Percentiles rank a stretch among this genome's conserved stretches.
phyloP scores from a whole-genome alignment of 257 asterid genomes.

The Solanum chiquidenum region DNA sequence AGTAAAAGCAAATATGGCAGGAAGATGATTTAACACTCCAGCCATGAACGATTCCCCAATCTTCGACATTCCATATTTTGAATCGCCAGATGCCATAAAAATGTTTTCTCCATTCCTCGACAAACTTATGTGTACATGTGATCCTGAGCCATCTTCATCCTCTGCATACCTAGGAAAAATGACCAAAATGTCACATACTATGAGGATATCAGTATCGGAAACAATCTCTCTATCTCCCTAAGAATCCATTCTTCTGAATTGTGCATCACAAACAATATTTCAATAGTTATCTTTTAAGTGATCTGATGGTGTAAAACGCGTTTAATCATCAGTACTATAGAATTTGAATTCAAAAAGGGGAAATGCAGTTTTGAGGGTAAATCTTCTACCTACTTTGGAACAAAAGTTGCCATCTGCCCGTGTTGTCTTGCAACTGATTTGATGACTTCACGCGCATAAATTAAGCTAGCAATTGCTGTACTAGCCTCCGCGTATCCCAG shows the following conservation, averaged over 20 bases:
- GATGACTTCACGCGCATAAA: constrained; percentile 66
- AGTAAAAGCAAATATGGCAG: constrained; percentile 81
- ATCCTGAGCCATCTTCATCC: constrained; percentile 81
- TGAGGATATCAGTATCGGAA: background rate
- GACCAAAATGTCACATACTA: background rate
- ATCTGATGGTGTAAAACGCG: background rate
- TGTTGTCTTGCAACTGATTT: constrained; percentile 80
- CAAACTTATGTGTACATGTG: constrained; percentile 84
- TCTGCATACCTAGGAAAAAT: constrained; percentile 40
- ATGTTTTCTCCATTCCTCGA: constrained; percentile 62
- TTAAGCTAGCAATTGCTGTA: constrained; percentile 56
- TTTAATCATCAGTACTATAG: background rate
- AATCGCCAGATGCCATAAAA: constrained; percentile 47
- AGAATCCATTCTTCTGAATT: too few species aligned
- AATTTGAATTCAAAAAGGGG: background rate
- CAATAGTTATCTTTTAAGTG: background rate
- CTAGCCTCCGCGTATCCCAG: constrained; percentile 53
- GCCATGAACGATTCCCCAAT: constrained; percentile 91
- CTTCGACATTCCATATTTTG: constrained; percentile 58
- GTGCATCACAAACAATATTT: too few species aligned
- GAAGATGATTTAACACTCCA: constrained; percentile 86
- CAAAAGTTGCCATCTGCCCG: constrained; percentile 75
- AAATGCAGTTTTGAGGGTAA: background rate
- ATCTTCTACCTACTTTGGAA: constrained; percentile 61
- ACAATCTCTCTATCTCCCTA: background rate